phyloP scores from a whole-genome alignment of 2,329 filamentous ascomycete genomes.

The Penicillium sclerotiorum region DNA sequence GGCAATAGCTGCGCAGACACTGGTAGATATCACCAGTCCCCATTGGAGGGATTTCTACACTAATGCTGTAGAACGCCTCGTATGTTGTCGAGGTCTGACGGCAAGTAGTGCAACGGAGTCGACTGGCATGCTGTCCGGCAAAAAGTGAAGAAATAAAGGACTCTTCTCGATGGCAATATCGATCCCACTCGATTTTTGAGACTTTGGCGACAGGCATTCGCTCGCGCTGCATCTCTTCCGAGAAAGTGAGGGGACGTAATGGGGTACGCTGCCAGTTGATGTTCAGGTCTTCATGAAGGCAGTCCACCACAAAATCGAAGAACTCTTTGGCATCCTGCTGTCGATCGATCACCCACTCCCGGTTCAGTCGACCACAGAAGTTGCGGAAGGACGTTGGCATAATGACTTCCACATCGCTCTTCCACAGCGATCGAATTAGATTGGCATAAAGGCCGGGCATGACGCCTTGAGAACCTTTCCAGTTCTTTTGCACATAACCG shows the following conservation, averaged over 20 bases:
- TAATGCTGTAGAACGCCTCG: constrained; percentile 71
- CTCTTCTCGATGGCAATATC: constrained; percentile 68
- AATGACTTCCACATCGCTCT: constrained; percentile 56
- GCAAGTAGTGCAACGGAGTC: constrained; percentile 64
- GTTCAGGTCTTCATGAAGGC: constrained; percentile 86
- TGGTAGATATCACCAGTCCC: constrained; percentile 64
- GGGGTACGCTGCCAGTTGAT: constrained; percentile 62
- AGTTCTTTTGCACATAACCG: constrained; percentile 63
- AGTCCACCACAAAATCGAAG: constrained; percentile 77
- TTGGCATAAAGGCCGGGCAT: constrained; percentile 65
- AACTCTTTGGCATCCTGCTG: constrained; percentile 96
- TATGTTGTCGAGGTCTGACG: constrained; percentile 67
- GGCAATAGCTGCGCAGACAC: constrained; percentile 70
- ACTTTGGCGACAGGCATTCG: constrained; percentile 64
- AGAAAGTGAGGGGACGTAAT: constrained; percentile 59
- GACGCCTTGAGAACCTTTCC: constrained; percentile 66
- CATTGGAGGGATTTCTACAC: constrained; percentile 68
- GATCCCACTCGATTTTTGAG: constrained; percentile 73
- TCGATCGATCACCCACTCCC: constrained; percentile 69
- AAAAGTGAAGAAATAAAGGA: constrained; percentile 82
- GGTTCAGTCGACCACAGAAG: constrained; percentile 66
- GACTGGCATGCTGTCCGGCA: constrained; percentile 69
- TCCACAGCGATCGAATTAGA: constrained; percentile 64
- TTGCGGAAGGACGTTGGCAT: constrained; percentile 65
- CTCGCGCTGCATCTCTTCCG: constrained; percentile 64